Conservation (phyloP, 1,284 basidiomycete species). For the Apiotrichum laibachii region DNA sequence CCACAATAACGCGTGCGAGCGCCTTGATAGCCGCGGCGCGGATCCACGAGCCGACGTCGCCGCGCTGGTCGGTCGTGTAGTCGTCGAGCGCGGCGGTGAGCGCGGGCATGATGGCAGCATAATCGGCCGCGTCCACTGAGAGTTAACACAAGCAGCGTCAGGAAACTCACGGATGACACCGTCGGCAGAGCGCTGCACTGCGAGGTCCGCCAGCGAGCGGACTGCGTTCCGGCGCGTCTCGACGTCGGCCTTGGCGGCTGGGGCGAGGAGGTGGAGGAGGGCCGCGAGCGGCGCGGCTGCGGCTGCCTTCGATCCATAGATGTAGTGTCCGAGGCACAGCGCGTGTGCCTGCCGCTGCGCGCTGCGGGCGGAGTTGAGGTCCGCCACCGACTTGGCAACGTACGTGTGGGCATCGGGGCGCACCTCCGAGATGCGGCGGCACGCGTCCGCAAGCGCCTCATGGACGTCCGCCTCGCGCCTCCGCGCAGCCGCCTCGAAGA, state of each 20-base stretch:
- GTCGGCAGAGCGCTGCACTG: conserved; percentile 10
- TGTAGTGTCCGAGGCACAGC: conserved; percentile 67
- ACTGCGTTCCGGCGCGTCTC: conserved; percentile 45
- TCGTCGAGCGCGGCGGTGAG: conserved; percentile 70
- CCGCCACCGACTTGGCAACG: conserved; percentile 61
- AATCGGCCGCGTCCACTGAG: conserved; percentile 19
- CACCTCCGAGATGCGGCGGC: conserved; percentile 62
- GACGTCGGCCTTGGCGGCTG: conserved; percentile 40
- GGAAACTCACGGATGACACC: conserved; percentile 23
- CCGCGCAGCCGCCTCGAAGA: conserved; percentile 67
- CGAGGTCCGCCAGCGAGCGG: conserved; percentile 33
- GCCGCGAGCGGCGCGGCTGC: conserved; percentile 22
- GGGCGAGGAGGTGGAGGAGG: conserved; percentile 30
- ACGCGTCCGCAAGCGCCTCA: conserved; percentile 68
- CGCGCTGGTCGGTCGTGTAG: conserved; percentile 89
- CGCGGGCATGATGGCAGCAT: conserved; percentile 27
- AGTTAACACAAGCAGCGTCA: not conserved
- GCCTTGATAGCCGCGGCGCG: conserved; percentile 67
- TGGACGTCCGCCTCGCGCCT: conserved; percentile 68
- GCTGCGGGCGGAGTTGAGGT: conserved; percentile 57
- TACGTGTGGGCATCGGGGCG: conserved; percentile 27
- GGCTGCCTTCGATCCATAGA: conserved; percentile 58
- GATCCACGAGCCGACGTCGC: conserved; percentile 97
- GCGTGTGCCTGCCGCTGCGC: conserved; percentile 72
- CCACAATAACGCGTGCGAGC: conserved; percentile 25